Base-by-base conservation (phyloP, 2,329 filamentous ascomycete species). In the Aspergillus ochraceoroseus region DNA sequence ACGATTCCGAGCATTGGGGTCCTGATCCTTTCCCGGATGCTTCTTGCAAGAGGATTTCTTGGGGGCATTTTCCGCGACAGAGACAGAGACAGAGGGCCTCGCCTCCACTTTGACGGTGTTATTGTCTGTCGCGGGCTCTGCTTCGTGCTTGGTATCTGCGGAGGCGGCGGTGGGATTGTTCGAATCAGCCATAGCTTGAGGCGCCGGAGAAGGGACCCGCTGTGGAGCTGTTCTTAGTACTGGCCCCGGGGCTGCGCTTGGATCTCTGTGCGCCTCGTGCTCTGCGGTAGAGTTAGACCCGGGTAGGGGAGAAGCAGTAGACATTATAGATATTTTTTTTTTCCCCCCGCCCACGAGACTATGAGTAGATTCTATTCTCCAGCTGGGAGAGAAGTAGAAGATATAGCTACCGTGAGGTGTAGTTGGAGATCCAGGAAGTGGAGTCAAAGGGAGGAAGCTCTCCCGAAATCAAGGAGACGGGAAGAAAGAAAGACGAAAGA, bases 21-120 rank as follows among this genome's bases (percentile, higher is more conserved):
- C 54, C 3, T 45, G 13, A 5, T 48, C 49, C 22, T 51, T 51
- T 6, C 38, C 23, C 2, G 49, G 26, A 32, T 63, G 59, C 27
- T 62, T 64, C 38, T 63, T 64, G 49, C 58, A 64, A 11, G 44
- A 39, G 3, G 50, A n/a, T 22, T 58, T 53, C 42, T 57, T 60
- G 18, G 55, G 18, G 13, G 52, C 19, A 14, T 42, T 53, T 8
- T 64, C 58, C n/a, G n/a, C n/a, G n/a, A n/a, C n/a, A 3, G 56
- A 29, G 18, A 49, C 43, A 7, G 56, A 38, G n/a, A 48, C 44
- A 1, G 49, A 36, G 2, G 51, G 29, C 31, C 52, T 55, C 17
- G 46, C 28, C 8, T 60, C 55, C 9, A 54, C 40, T 34, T 57
- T 59, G 20, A 48, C 48, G 13, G 54, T 28, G 32, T 53, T 54